Conservation (phyloP, 1,284 basidiomycete species). For the Coriolopsis trogii region DNA sequence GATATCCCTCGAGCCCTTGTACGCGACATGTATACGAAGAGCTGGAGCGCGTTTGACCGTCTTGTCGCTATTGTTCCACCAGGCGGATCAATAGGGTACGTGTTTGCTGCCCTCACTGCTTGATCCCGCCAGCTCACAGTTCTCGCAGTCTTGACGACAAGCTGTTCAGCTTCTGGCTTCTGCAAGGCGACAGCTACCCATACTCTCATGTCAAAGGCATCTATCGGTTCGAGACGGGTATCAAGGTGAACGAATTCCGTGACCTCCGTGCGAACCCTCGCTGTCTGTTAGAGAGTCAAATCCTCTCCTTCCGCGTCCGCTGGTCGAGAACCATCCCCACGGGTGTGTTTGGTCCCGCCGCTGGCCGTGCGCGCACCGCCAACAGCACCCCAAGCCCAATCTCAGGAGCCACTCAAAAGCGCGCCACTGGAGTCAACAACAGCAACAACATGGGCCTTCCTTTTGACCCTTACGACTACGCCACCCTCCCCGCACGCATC, state of each 20-base stretch:
- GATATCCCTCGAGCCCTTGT: slow-evolving; percentile 84
- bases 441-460: slow-evolving; percentile 58
- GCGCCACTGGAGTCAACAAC: slow-evolving; percentile 23
- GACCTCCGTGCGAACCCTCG: slow-evolving; percentile 84
- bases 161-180: slow-evolving; percentile 83
- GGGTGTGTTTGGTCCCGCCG: slow-evolving; percentile 49
- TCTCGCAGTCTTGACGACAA: slow-evolving; percentile 77
- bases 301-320: slow-evolving; percentile 76
- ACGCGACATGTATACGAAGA: slow-evolving; percentile 88
- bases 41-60: slow-evolving; percentile 85
- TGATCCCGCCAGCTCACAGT: no score
- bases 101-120: no score
- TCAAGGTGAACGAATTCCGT: slow-evolving; percentile 83
- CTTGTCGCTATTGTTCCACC: slow-evolving; percentile 84
- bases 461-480: slow-evolving; percentile 76
- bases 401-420: slow-evolving; percentile 36
- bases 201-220: slow-evolving; percentile 82
- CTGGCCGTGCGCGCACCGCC: slow-evolving; percentile 41
- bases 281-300: slow-evolving; percentile 77
- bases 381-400: slow-evolving; percentile 34
- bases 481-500: slow-evolving; percentile 62
- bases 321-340: slow-evolving; percentile 74
- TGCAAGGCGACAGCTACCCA: slow-evolving; percentile 75
- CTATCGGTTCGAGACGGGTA: slow-evolving; percentile 81
- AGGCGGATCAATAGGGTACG: slow-evolving; percentile 83